phyloP scores from a whole-genome alignment of 2,329 filamentous ascomycete species.

The Neurospora crassa region DNA sequence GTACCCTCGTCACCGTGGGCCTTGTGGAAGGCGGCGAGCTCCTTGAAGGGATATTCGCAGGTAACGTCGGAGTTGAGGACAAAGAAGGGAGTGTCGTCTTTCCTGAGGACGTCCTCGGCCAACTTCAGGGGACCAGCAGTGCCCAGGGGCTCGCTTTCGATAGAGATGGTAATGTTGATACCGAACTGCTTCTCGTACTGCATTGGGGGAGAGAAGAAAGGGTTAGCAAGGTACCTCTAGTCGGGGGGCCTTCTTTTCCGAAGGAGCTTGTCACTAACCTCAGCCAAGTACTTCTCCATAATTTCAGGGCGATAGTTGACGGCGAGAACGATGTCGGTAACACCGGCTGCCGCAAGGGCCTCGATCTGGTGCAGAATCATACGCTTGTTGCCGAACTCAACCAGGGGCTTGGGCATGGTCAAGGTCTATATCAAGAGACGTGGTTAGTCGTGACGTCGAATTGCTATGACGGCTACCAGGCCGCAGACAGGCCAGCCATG shows the following conservation, averaged over 20 bases:
- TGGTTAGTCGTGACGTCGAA: conserved; percentile 11
- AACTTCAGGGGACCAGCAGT: conserved; percentile 94
- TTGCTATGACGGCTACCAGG: not conserved
- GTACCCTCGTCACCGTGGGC: conserved; percentile 90
- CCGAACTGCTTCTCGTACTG: conserved; percentile 87
- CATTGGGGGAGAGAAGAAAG: conserved; percentile 1
- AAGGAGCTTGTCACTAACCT: conserved; percentile 44
- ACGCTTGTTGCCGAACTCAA: conserved; percentile 97
- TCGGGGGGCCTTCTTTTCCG: not conserved
- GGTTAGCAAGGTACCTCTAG: conserved; percentile 3
- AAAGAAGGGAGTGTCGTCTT: conserved; percentile 93
- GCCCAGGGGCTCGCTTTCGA: conserved; percentile 90
- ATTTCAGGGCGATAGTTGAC: conserved; percentile 98
- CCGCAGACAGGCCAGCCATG: conserved; percentile 6
- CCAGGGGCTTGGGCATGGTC: conserved; percentile 91
- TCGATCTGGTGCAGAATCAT: conserved; percentile 99
- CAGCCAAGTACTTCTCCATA: conserved; percentile 88
- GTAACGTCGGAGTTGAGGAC: conserved; percentile 98
- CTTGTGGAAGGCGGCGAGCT: conserved; percentile 88
- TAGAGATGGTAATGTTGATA: conserved; percentile 93
- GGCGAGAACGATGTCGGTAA: conserved; percentile 94
- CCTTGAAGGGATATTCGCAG: conserved; percentile 92
- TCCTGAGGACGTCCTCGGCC: conserved; percentile 81
- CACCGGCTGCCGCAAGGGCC: conserved; percentile 83
- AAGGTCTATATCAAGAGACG: conserved; percentile 56